These are phyloP conservation scores for Centella asiatica DNA, from an alignment of 129 eudicot species.

Conservation along the genomic window DNA sequence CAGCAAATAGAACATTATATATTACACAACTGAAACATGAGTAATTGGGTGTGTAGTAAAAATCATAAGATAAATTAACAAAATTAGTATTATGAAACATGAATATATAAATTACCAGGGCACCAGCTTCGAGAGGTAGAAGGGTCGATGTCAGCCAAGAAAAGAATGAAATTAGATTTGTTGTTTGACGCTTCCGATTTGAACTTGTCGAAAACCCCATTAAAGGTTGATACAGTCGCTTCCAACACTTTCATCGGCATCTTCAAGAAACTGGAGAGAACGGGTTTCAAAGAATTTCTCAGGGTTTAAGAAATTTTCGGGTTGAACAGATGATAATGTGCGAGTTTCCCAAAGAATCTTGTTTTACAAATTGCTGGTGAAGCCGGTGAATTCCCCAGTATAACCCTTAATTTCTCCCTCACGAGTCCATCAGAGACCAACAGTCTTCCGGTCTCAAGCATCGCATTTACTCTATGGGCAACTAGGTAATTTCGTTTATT, in stretches of 20 bases:
- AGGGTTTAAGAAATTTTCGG: background rate
- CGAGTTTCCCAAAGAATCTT: no score
- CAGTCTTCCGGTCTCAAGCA: no score
- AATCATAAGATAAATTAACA: no score
- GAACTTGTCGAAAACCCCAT: slow-evolving; percentile 46
- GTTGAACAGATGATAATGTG: background rate
- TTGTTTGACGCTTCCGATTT: slow-evolving; percentile 55
- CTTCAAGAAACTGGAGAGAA: slow-evolving; percentile 14
- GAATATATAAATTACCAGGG: slow-evolving; percentile 48
- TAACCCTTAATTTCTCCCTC: no score
- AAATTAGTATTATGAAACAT: no score
- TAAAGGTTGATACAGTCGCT: slow-evolving; percentile 63
- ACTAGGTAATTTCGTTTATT: no score
- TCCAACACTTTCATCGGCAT: slow-evolving; percentile 82
- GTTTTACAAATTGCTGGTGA: no score
- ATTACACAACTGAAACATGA: background rate
- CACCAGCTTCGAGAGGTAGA: slow-evolving; percentile 85
- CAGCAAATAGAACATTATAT: background rate
- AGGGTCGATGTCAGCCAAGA: slow-evolving; percentile 88
- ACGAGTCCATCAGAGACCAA: no score
- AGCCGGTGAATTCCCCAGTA: no score
- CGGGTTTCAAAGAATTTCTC: background rate
- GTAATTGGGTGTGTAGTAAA: background rate
- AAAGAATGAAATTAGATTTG: slow-evolving; percentile 71
- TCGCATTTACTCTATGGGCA: no score